Base-by-base conservation (phyloP, 768 basidiomycete genomes). In the Tricholoma sp. region DNA sequence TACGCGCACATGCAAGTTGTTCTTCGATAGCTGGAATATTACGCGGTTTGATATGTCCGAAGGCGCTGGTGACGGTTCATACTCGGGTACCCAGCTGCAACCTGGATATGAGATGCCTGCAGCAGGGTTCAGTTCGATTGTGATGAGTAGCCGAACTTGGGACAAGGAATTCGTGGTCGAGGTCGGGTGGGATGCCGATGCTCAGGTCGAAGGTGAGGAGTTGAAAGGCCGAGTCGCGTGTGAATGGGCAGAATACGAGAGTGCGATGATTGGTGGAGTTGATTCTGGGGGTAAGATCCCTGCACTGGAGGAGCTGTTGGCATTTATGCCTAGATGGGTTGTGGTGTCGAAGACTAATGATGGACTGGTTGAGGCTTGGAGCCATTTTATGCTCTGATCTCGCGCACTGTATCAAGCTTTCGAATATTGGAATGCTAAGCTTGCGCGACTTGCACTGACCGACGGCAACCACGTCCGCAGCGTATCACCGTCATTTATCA, bases 251-350 rank as follows among this genome's bases (percentile, higher is more conserved):
- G 83, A 84, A 63, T 78, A 79, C 57, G 74, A 77, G 61, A 74
- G 75, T 58, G 78, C 65, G 53, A 74, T 67, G 33, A 62, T 73
- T 37, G 78, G 77, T 5, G 66, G 71, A 18, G 65, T 70, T 9
- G 57, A 67, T 0, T 63, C 61, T 17, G 44, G 56, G 20, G 24
- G 24, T 24, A 24, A 24, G 24, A 24, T 24, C 24, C 88, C 88
- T 4, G 87, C 88, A 2, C 73, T 81, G 47, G 86, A 89, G 65
- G 88, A 91, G 64, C 77, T 81, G 28, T 64, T 88, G 6, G 64
- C 68, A 6, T 87, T 85, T 66, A 66, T 89, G 56, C 89, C 89
- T 17, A 70, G 77, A 47, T 91, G 89, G 88, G 83, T 79, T 9
- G 74, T 75, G n/a, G 79, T 80, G 47, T 80, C 80, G 5, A 88